phyloP scores from a whole-genome alignment of 345 rosid species.

The Mangifera indica region DNA sequence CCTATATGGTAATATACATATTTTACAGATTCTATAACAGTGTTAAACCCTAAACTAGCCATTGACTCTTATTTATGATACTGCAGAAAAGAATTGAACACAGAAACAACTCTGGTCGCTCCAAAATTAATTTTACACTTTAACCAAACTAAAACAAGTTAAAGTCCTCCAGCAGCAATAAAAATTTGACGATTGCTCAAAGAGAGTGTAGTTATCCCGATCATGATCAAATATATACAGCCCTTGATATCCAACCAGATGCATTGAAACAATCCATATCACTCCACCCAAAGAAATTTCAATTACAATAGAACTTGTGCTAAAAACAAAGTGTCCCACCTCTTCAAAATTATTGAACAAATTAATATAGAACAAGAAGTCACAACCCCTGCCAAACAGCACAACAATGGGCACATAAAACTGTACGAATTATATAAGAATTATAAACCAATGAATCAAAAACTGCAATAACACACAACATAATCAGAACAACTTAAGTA shows the following conservation, averaged over 20 bases:
- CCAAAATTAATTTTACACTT: background rate
- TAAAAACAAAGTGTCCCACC: background rate
- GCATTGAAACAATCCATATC: background rate
- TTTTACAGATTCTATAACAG: too few species aligned
- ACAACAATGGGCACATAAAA: too few species aligned
- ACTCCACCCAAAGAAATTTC: background rate
- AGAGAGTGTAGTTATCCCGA: background rate
- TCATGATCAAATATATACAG: background rate
- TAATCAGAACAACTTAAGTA: too few species aligned
- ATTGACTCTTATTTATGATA: background rate
- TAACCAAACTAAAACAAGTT: background rate
- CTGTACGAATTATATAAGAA: background rate
- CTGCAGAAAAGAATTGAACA: background rate
- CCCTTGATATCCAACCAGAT: constrained; percentile 6
- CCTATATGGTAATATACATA: too few species aligned
- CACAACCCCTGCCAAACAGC: background rate
- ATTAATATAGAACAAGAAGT: background rate
- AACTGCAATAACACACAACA: background rate
- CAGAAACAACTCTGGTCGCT: background rate
- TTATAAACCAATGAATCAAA: background rate
- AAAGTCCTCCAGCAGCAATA: background rate
- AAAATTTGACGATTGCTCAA: background rate
- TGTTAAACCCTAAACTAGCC: too few species aligned
- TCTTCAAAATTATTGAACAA: background rate
- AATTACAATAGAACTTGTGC: background rate